Evolutionary conservation across 345 rosid species (phyloP), one percentile per base, ranked within the genome.

Genomic region (Murraya koenigii): DNA sequence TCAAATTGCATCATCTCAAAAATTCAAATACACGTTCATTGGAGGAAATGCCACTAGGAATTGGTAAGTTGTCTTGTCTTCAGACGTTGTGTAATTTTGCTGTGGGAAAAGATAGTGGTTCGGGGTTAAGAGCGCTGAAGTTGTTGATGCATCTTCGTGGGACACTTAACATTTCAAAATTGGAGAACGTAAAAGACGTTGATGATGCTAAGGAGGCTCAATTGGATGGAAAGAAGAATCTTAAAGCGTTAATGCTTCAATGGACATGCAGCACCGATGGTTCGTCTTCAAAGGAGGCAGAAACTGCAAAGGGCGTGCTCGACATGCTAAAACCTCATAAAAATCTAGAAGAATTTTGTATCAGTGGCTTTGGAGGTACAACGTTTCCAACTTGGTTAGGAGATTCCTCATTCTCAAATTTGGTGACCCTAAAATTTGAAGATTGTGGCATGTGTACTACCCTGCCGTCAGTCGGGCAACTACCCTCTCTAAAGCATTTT

Each of bases 211-310:
- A 52, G 61, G 78, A 72, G 2, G 82, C 82, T 70, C 47, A 74
- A 20, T 25, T 84, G 52, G 75, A 75, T 49, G 38, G 62, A 28
- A 86, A 84, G 77, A 23, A 20, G 47, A 20, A 79, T 69, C 84
- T 87, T 61, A 74, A 76, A 35, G 70, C 25, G 36, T 39, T 88
- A 71, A 52, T 13, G 25, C 35, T 71, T 11, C 13, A 13, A n/a
- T 78, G 80, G 80, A 38, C 39, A 19, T 0, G 8, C 6, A 7
- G 35, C 0, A 4, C 47, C 28, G 9, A 30, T 41, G 47, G 14
- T 2, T 41, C 47, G 0, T 41, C 47, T 41, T 41, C 47, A 14
- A 25, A 75, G n/a, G 35, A 49, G 19, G 71, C 28, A 44, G 35
- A 25, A 19, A 19, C 11, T 11, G 62, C 72, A 64, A 58, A 1